Percentiles rank a stretch among this genome's conserved stretches.
Conservation (phyloP, 306 rosid species). For the Quillaja saponaria region DNA sequence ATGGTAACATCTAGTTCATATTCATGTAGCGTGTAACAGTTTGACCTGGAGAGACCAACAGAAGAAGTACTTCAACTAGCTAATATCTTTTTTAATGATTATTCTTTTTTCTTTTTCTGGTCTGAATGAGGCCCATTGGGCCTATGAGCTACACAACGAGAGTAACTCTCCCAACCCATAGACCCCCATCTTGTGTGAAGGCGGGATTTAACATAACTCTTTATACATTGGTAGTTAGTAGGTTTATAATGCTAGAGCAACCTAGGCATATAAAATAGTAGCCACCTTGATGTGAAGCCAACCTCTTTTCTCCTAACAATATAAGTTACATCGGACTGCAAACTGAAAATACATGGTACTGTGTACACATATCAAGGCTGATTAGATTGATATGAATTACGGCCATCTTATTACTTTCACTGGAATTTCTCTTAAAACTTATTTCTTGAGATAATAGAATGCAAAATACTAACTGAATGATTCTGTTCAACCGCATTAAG, state of each 20-base stretch:
- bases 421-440: not conserved
- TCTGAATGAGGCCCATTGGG: too few relatives aligned
- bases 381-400: too few relatives aligned
- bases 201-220: too few relatives aligned
- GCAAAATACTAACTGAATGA: conserved; percentile 3
- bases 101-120: too few relatives aligned
- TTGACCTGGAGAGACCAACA: not conserved
- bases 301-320: too few relatives aligned
- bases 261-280: too few relatives aligned
- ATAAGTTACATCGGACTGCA: not conserved
- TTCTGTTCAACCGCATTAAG: conserved; percentile 44
- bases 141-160: too few relatives aligned
- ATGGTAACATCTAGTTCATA: not conserved
- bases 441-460: conserved; percentile 2
- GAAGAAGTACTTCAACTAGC: not conserved
- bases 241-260: too few relatives aligned
- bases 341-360: not conserved
- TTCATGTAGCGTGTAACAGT: not conserved
- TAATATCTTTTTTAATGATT: not conserved
- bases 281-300: too few relatives aligned
- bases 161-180: too few relatives aligned
- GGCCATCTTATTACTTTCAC: not conserved
- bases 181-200: too few relatives aligned
- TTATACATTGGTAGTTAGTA: too few relatives aligned
- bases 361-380: not conserved